Evolutionary conservation across 1,284 basidiomycete species (phyloP).

Genomic region (Marasmius sp.): DNA sequence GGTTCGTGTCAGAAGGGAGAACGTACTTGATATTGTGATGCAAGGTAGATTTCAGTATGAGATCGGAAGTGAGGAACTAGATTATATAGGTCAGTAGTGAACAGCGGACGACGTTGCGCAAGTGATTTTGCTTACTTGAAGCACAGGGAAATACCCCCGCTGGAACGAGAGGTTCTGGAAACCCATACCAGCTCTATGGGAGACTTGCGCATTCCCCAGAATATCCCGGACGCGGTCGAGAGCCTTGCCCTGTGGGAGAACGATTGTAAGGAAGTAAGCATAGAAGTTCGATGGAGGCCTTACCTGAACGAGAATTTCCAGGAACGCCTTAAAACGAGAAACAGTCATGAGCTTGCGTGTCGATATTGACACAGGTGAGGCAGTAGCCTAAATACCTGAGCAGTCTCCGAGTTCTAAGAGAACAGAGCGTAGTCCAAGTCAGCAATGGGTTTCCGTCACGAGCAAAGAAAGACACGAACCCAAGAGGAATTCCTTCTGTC

Average conservation of each 20-base stretch:
- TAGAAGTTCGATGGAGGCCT: background rate
- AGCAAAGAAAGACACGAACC: conserved; percentile 36
- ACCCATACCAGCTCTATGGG: conserved; percentile 31
- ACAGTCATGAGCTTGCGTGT: background rate
- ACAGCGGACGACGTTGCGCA: background rate
- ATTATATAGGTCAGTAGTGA: background rate
- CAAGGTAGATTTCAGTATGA: conserved; percentile 61
- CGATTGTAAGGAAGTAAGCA: background rate
- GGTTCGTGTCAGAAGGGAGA: conserved; percentile 1
- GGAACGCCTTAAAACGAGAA: conserved; percentile 6
- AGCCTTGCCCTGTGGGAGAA: conserved; percentile 5
- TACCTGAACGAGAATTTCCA: conserved; percentile 11
- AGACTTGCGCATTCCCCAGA: conserved; percentile 50
- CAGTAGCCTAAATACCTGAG: background rate
- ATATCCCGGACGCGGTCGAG: conserved; percentile 5
- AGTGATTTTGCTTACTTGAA: conserved; percentile 42
- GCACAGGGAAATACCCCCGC: conserved; percentile 52
- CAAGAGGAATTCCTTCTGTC: conserved; percentile 47
- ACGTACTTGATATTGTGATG: conserved; percentile 55
- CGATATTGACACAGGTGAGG: background rate
- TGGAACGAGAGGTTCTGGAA: conserved; percentile 56
- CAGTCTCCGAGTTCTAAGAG: conserved; percentile 7
- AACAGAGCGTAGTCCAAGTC: background rate
- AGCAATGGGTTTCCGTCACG: background rate
- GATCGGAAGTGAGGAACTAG: conserved; percentile 64